Evolutionary conservation across 108 stramenopile species (phyloP).

Genomic region (Mediolabrus comicus): DNA sequence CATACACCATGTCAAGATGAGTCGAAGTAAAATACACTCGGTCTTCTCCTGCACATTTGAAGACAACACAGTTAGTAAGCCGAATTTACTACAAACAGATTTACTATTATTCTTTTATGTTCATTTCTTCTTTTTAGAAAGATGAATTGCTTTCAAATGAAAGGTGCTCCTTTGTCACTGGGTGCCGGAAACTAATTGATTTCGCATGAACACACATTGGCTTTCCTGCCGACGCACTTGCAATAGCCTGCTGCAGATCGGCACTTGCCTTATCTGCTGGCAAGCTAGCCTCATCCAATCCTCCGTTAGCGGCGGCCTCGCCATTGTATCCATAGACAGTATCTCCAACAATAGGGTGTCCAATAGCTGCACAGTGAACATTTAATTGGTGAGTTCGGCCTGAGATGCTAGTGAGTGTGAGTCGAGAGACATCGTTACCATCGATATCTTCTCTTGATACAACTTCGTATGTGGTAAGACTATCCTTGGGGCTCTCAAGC

Average conservation of each 20-base stretch:
- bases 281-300: conserved; percentile 59
- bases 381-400: conserved; percentile 88
- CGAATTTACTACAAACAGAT: background rate
- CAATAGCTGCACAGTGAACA: conserved; percentile 85
- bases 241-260: conserved; percentile 56
- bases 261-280: conserved; percentile 53
- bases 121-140: conserved; percentile 42
- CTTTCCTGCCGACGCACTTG: conserved; percentile 36
- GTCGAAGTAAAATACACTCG: no score
- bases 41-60: no score
- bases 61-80: background rate
- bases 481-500: conserved; percentile 72
- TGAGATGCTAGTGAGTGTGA: conserved; percentile 71
- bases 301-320: conserved; percentile 73
- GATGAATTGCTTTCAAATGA: conserved; percentile 54
- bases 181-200: conserved; percentile 76
- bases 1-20: no score
- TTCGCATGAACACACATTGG: conserved; percentile 77
- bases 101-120: background rate
- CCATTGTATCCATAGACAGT: conserved; percentile 74
- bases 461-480: conserved; percentile 74
- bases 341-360: conserved; percentile 90
- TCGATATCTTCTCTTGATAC: conserved; percentile 59
- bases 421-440: conserved; percentile 73
- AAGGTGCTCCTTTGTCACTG: conserved; percentile 57